Base-by-base conservation (phyloP, 176 grass and related monocot genomes). In the Triticum turgidum region DNA sequence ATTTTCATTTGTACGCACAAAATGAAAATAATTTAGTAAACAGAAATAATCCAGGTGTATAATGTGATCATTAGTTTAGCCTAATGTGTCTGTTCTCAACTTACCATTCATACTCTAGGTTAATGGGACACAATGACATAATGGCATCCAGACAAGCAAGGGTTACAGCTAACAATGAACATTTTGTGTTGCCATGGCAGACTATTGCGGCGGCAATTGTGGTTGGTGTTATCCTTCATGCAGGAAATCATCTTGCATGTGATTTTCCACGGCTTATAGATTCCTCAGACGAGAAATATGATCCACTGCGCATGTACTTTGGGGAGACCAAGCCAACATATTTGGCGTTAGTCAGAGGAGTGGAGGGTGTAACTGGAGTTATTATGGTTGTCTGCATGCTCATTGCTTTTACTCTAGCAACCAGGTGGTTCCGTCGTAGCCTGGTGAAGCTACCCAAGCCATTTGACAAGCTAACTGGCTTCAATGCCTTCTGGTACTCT, bases 401-500 rank as follows among this genome's bases (percentile, higher is more conserved):
- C 38, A 87, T 98, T 3, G 86, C 93, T 49, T 98, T 98, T 91
- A 95, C 93, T 85, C 90, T 98, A 39, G 96, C 96, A 56, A 94
- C 93, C n/a, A 89, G 92, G 81, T 95, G 96, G 96, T 98, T 98
- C 81, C 90, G 96, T 47, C 88, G 94, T 90, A 98, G 92, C 85
- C 74, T 95, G 29, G 86, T 93, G 65, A 90, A 93, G 82, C 85
- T 98, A 83, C 96, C 96, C 17, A 95, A 81, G 86, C 96, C 96
- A 76, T 92, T 98, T 85, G 94, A 98, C 80, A 93, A 89, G 82
- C 63, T 98, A 65, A 95, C 91, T 69, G 96, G 96, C 62, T 98
- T 98, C 91, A 98, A 98, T 69, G 91, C 96, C 44, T 98, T 98
- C 87, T 98, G 96, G 96, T 98, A 98, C 76, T 98, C 96, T 3